phyloP scores from a whole-genome alignment of 768 basidiomycete genomes.

The Rubroboletus pulcherrimus region DNA sequence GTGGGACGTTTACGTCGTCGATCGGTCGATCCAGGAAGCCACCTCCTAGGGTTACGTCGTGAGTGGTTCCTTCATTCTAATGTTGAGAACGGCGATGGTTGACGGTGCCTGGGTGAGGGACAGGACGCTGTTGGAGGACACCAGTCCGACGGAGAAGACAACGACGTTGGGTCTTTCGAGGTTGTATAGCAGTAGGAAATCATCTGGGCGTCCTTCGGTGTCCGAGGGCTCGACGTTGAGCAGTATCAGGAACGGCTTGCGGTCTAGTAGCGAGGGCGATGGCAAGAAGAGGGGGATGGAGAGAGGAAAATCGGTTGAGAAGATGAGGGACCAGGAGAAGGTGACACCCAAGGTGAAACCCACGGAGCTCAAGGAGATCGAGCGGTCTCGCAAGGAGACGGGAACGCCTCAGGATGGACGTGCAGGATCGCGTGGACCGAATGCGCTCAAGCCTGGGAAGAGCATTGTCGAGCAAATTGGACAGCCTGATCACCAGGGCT shows the following conservation, averaged over 20 bases:
- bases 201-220: slow-evolving; percentile 22
- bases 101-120: neutral
- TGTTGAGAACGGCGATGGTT: neutral
- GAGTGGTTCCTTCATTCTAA: slow-evolving; percentile 27
- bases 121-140: slow-evolving; percentile 34
- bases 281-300: slow-evolving; percentile 15
- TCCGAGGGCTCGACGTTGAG: slow-evolving; percentile 33
- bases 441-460: slow-evolving; percentile 52
- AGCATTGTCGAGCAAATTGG: slow-evolving; percentile 91
- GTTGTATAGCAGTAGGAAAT: slow-evolving; percentile 43
- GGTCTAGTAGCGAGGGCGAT: slow-evolving; percentile 20
- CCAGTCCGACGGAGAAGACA: slow-evolving; percentile 40
- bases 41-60: slow-evolving; percentile 68
- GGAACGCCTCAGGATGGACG: slow-evolving; percentile 25
- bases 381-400: slow-evolving; percentile 56
- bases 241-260: slow-evolving; percentile 23
- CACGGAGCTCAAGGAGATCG: slow-evolving; percentile 33
- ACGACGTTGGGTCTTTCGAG: slow-evolving; percentile 48
- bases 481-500: slow-evolving; percentile 82
- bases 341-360: slow-evolving; percentile 11
- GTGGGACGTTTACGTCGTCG: slow-evolving; percentile 55
- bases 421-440: slow-evolving; percentile 25
- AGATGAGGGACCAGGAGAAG: slow-evolving; percentile 20
- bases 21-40: slow-evolving; percentile 76
- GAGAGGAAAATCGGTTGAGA: slow-evolving; percentile 25